These are phyloP conservation scores for Aspergillus candidus DNA, from an alignment of 2,329 filamentous ascomycete species.

Conservation along the genomic window DNA sequence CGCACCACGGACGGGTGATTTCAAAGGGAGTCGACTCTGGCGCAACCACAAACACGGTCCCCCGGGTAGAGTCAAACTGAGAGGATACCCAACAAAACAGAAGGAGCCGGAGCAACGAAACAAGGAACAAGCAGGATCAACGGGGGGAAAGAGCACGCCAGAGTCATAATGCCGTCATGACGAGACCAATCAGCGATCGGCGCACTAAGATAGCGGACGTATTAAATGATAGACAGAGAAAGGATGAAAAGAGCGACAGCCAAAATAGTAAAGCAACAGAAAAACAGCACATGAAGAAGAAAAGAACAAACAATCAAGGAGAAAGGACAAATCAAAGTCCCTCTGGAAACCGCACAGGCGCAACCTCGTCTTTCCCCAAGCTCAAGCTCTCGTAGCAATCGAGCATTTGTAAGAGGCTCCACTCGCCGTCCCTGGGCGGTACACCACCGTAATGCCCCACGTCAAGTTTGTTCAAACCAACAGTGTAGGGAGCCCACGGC, in stretches of 20 bases:
- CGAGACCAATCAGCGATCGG: too few relatives aligned
- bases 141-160: too few relatives aligned
- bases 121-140: too few relatives aligned
- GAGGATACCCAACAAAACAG: too few relatives aligned
- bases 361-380: constrained; percentile 29
- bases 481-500: constrained; percentile 27
- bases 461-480: constrained; percentile 31
- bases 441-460: constrained; percentile 28
- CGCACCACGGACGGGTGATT: too few relatives aligned
- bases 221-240: too few relatives aligned
- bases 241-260: not conserved
- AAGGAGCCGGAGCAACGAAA: too few relatives aligned
- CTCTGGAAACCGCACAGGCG: constrained; percentile 13
- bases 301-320: not conserved
- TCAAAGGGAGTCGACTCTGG: too few relatives aligned
- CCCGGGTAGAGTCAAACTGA: too few relatives aligned
- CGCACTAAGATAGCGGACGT: too few relatives aligned
- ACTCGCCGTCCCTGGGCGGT: constrained; percentile 4
- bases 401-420: constrained; percentile 32
- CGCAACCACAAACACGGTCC: too few relatives aligned
- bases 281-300: not conserved
- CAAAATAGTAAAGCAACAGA: not conserved
- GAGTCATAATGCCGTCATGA: too few relatives aligned
- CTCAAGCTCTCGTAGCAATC: constrained; percentile 35
- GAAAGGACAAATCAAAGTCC: constrained; percentile 1